A percentile compares a stretch with the other conserved stretches of the same genome.
Conservation (phyloP, 495 filamentous ascomycete species). For the Entonaema liquescens region DNA sequence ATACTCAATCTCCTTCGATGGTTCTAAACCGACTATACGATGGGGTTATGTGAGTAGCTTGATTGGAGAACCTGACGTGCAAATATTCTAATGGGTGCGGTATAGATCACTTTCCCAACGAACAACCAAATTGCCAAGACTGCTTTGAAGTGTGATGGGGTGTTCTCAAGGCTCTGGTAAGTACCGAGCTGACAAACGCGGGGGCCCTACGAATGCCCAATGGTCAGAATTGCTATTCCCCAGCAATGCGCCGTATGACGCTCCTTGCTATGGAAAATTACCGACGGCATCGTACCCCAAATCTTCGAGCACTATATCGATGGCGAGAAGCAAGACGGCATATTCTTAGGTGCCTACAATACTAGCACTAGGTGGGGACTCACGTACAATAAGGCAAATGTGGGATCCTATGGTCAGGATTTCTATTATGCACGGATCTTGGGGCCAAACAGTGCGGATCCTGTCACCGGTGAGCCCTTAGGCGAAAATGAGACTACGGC, state of each 20-base stretch:
- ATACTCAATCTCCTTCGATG: conserved; percentile 36
- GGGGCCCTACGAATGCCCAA: conserved; percentile 33
- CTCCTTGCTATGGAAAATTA: conserved; percentile 41
- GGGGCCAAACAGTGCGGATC: conserved; percentile 39
- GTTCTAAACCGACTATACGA: conserved; percentile 34
- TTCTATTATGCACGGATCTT: conserved; percentile 39
- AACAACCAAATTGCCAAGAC: conserved; percentile 37
- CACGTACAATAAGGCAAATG: conserved; percentile 5
- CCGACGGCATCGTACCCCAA: conserved; percentile 30
- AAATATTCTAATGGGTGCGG: neutral
- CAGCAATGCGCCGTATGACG: conserved; percentile 36
- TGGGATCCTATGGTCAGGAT: conserved; percentile 4
- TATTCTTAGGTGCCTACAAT: conserved; percentile 39
- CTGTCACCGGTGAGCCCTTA: conserved; percentile 21
- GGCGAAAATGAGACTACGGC: conserved; percentile 33
- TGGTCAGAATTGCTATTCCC: conserved; percentile 40
- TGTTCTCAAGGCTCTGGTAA: conserved; percentile 26
- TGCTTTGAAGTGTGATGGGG: conserved; percentile 29
- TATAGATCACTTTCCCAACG: conserved; percentile 36
- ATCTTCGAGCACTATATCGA: conserved; percentile 47
- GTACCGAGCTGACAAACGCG: conserved; percentile 32
- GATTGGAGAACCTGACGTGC: neutral
- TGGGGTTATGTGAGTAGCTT: conserved; percentile 42
- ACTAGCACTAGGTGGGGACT: conserved; percentile 34
- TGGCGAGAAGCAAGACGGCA: conserved; percentile 44